phyloP scores from a whole-genome alignment of 345 rosid genomes.

The Isatis tinctoria region DNA sequence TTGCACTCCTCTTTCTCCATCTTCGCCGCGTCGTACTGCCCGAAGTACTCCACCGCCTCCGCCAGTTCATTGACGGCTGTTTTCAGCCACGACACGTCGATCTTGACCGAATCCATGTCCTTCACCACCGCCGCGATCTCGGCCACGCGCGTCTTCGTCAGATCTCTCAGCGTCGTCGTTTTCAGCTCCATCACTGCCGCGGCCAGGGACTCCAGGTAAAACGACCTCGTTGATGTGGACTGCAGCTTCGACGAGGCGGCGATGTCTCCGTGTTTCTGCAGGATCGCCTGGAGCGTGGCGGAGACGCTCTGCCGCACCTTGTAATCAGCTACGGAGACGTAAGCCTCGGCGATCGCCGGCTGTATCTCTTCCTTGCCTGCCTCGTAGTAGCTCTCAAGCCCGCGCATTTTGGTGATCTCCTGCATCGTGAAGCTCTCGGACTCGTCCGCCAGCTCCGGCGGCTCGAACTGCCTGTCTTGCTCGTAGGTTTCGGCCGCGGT shows the following conservation, averaged over 20 bases:
- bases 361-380: constrained; percentile 40
- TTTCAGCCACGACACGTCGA: constrained; percentile 62
- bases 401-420: constrained; percentile 29
- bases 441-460: constrained; percentile 30
- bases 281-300: constrained; percentile 46
- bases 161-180: constrained; percentile 43
- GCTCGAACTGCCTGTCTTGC: constrained; percentile 29
- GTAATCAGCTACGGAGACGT: constrained; percentile 68
- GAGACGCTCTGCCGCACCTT: constrained; percentile 55
- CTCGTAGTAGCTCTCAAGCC: constrained; percentile 6
- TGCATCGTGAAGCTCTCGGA: constrained; percentile 23
- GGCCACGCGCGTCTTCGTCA: constrained; percentile 57
- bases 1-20: constrained; percentile 22
- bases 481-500: constrained; percentile 13
- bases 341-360: constrained; percentile 53
- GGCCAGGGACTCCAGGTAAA: constrained; percentile 71
- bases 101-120: constrained; percentile 67
- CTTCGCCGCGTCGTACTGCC: constrained; percentile 10
- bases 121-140: constrained; percentile 74
- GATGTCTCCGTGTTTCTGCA: constrained; percentile 72
- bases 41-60: constrained; percentile 35
- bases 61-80: constrained; percentile 32
- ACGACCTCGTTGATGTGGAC: constrained; percentile 64
- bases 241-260: constrained; percentile 68
- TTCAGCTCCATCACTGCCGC: constrained; percentile 69